phyloP scores from a whole-genome alignment of 169 alveolate species.

The Theileria sp. region DNA sequence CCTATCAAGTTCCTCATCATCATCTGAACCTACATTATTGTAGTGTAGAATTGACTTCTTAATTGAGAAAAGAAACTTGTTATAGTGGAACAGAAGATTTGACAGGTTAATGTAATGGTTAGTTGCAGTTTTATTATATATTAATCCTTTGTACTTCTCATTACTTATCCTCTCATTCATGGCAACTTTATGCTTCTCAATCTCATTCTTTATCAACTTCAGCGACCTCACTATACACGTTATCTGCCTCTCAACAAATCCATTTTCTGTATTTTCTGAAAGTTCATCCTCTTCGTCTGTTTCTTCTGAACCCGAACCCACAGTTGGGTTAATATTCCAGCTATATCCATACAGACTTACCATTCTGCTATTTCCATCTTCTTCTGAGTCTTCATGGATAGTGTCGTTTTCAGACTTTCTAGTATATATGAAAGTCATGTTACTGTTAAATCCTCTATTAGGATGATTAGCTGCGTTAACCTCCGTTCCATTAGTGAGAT shows the following conservation, averaged over 20 bases:
- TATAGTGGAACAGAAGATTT: not conserved
- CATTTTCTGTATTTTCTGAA: not conserved
- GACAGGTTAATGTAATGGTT: constrained; percentile 2
- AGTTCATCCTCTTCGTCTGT: not conserved
- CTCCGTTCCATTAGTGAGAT: not conserved
- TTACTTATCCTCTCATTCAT: not conserved
- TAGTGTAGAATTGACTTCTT: not conserved
- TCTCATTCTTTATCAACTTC: constrained; percentile 1
- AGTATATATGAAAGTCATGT: not conserved
- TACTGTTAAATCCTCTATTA: not conserved
- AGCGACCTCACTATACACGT: not conserved
- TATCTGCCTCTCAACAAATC: constrained; percentile 1
- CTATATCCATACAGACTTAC: constrained; percentile 21
- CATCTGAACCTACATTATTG: not conserved
- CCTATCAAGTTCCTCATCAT: not conserved
- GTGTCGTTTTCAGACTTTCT: not conserved
- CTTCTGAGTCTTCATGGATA: not conserved
- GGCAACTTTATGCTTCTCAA: not conserved
- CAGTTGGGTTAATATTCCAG: constrained; percentile 38
- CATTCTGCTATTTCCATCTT: not conserved
- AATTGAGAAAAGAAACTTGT: not conserved
- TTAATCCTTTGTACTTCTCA: not conserved
- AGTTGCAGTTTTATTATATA: not conserved
- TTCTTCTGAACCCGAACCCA: constrained; percentile 7
- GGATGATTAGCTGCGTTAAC: not conserved